phyloP scores from a whole-genome alignment of 1,284 basidiomycete species.

The Pseudozyma tsukubaensis region DNA sequence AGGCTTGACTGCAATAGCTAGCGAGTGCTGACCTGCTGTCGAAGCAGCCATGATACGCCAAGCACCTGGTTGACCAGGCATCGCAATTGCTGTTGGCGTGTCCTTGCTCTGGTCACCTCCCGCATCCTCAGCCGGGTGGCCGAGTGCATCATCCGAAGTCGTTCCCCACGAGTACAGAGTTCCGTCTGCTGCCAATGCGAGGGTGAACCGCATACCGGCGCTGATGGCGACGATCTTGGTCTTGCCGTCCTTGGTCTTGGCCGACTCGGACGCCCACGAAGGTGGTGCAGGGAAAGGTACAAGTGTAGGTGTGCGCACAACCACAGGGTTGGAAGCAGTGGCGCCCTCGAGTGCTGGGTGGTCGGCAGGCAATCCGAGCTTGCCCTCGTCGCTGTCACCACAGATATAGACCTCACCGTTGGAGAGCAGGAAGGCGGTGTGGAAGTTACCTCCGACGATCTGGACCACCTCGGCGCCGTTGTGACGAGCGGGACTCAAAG shows the following conservation, averaged over 20 bases:
- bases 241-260: slow-evolving; percentile 65
- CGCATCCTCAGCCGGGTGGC: slow-evolving; percentile 65
- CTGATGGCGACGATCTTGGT: slow-evolving; percentile 82
- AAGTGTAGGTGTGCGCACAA: slow-evolving; percentile 57
- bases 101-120: slow-evolving; percentile 71
- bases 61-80: slow-evolving; percentile 70
- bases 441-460: slow-evolving; percentile 83
- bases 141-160: slow-evolving; percentile 74
- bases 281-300: slow-evolving; percentile 69
- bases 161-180: slow-evolving; percentile 88
- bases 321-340: slow-evolving; percentile 35
- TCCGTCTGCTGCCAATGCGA: slow-evolving; percentile 82
- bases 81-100: slow-evolving; percentile 77
- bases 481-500: slow-evolving; percentile 77
- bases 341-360: slow-evolving; percentile 45
- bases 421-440: slow-evolving; percentile 85
- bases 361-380: slow-evolving; percentile 52
- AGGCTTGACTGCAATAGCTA: slow-evolving; percentile 68
- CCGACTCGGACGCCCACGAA: slow-evolving; percentile 58
- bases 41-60: slow-evolving; percentile 70
- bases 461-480: slow-evolving; percentile 70
- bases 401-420: slow-evolving; percentile 79
- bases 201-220: slow-evolving; percentile 82
- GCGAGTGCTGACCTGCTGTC: slow-evolving; percentile 72
- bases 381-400: slow-evolving; percentile 63